Evolutionary conservation across 352 stramenopile genomes (phyloP).

Genomic region (Globisporangium camurandrum): DNA sequence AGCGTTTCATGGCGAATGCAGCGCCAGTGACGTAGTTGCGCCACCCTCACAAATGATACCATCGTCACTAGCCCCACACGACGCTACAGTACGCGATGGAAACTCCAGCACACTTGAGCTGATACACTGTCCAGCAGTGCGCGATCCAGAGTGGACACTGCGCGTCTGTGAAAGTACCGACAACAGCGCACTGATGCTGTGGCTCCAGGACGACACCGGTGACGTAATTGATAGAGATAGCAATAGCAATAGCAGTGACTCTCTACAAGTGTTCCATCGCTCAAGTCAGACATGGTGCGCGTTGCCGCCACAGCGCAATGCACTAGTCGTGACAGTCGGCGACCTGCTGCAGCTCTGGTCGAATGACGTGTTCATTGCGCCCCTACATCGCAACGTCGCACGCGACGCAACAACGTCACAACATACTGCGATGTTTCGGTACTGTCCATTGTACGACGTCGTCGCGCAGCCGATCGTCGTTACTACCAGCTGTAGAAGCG

Average conservation of each 20-base stretch:
- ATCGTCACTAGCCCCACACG: too few relatives aligned
- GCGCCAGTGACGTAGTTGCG: background rate
- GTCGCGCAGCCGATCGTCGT: conserved; percentile 56
- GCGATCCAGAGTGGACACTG: conserved; percentile 20
- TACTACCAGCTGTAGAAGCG: conserved; percentile 15
- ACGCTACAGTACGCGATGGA: conserved; percentile 29
- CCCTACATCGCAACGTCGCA: conserved; percentile 32
- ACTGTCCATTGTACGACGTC: conserved; percentile 53
- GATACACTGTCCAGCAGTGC: conserved; percentile 83
- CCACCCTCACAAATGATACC: background rate
- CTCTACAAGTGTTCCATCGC: conserved; percentile 37
- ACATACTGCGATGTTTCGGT: conserved; percentile 33
- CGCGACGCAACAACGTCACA: conserved; percentile 17
- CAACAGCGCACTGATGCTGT: conserved; percentile 31
- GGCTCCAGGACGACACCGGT: conserved; percentile 38
- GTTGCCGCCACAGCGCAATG: conserved; percentile 25
- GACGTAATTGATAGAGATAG: conserved; percentile 1
- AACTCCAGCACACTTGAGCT: conserved; percentile 88
- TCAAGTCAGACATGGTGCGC: conserved; percentile 23
- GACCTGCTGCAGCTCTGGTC: conserved; percentile 48
- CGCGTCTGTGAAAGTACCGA: conserved; percentile 40
- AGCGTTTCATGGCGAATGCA: conserved; percentile 29
- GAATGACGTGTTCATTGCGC: conserved; percentile 35
- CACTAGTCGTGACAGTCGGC: conserved; percentile 46
- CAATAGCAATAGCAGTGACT: background rate